phyloP scores from a whole-genome alignment of 2,329 filamentous ascomycete genomes.

The Talaromyces pinophilus region DNA sequence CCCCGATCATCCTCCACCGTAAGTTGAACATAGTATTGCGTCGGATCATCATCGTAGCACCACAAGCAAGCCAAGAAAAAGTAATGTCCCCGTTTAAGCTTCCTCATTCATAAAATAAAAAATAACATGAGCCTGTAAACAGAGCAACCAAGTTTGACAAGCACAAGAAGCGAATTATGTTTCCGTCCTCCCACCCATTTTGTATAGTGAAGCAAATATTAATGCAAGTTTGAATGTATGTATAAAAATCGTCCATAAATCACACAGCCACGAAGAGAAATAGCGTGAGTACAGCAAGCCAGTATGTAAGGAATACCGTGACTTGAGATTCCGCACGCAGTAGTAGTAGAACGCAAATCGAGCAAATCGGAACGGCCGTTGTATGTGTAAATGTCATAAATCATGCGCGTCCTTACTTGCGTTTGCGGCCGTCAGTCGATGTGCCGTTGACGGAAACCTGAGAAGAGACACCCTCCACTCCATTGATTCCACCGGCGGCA shows the following conservation, averaged over 20 bases:
- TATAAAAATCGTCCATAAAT: slow-evolving; percentile 14
- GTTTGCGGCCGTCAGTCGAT: slow-evolving; percentile 30
- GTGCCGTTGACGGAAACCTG: slow-evolving; percentile 45
- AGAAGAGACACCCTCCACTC: slow-evolving; percentile 37
- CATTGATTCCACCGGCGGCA: slow-evolving; percentile 27
- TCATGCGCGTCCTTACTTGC: slow-evolving; percentile 14
- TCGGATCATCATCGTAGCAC: background rate
- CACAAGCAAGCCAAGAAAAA: background rate
- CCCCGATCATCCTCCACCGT: background rate
- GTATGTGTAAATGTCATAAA: slow-evolving; percentile 14
- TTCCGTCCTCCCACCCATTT: background rate
- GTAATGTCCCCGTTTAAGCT: background rate
- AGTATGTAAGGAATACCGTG: background rate
- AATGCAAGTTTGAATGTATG: slow-evolving; percentile 19
- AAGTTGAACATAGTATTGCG: background rate
- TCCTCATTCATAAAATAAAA: background rate
- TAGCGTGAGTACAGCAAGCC: slow-evolving; percentile 3
- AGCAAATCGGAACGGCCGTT: slow-evolving; percentile 4
- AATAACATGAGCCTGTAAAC: background rate
- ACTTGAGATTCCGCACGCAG: background rate
- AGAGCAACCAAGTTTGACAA: background rate
- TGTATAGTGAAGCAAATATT: slow-evolving; percentile 7
- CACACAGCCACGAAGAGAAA: slow-evolving; percentile 10
- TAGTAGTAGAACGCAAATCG: background rate
- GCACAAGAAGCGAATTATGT: slow-evolving; percentile 8